Conservation (phyloP, 345 rosid genomes). For the Anacardium occidentale region DNA sequence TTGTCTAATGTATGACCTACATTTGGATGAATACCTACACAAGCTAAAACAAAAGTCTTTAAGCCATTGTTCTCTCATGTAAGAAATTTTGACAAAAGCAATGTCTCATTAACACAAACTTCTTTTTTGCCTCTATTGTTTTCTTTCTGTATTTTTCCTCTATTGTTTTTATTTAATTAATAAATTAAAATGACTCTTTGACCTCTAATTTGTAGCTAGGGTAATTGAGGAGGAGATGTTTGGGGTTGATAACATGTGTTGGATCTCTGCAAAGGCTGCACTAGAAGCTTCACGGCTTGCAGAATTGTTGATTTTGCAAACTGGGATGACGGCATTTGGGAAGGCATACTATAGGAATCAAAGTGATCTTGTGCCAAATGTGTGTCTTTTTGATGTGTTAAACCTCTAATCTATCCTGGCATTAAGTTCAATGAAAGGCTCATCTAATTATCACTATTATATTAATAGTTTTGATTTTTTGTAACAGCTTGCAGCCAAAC, state of each 20-base stretch:
- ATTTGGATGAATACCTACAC: background rate
- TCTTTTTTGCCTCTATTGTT: too few species aligned
- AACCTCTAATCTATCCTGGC: constrained; percentile 8
- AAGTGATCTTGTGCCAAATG: constrained; percentile 86
- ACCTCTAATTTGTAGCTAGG: constrained; percentile 56
- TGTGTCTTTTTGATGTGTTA: constrained; percentile 25
- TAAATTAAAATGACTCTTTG: constrained; percentile 23
- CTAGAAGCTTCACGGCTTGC: constrained; percentile 87
- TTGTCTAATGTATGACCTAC: background rate
- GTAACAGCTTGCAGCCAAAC: constrained; percentile 80
- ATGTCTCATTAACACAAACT: background rate
- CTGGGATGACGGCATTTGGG: constrained; percentile 98
- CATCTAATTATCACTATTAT: background rate
- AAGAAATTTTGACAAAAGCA: background rate
- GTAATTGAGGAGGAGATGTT: constrained; percentile 94
- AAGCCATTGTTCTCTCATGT: background rate
- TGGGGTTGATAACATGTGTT: constrained; percentile 78
- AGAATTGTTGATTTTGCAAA: constrained; percentile 79
- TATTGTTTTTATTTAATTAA: background rate
- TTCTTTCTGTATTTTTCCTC: background rate
- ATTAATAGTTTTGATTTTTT: constrained; percentile 17
- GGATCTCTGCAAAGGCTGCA: constrained; percentile 92
- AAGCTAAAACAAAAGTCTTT: background rate
- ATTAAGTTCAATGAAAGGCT: background rate
- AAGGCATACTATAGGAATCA: constrained; percentile 83